A percentile compares a stretch with the other conserved stretches of the same genome.
phyloP scores from a whole-genome alignment of 1,284 basidiomycete species.

The Schizophyllum amplum region DNA sequence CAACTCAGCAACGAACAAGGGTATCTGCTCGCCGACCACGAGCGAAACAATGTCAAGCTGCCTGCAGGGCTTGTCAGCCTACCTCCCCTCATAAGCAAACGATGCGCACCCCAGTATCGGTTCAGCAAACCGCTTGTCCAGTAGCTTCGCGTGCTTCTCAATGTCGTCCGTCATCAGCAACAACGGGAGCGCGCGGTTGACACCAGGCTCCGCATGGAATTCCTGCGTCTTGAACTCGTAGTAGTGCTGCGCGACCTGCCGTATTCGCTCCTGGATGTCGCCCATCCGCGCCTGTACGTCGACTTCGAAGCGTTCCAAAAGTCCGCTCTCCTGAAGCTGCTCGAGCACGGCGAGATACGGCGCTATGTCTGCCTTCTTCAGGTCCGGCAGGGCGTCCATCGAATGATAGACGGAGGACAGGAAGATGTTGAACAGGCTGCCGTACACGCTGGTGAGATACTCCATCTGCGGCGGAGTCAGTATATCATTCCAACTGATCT shows the following conservation, averaged over 20 bases:
- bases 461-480: conserved; percentile 37
- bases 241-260: conserved; percentile 58
- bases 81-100: neutral
- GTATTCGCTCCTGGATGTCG: conserved; percentile 68
- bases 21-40: conserved; percentile 66
- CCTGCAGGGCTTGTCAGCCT: conserved; percentile 26
- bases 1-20: conserved; percentile 72
- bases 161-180: conserved; percentile 83
- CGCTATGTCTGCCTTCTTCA: conserved; percentile 63
- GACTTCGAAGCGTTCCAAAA: conserved; percentile 60
- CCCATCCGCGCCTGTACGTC: conserved; percentile 54
- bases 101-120: conserved; percentile 63
- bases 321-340: conserved; percentile 61
- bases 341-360: conserved; percentile 62
- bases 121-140: conserved; percentile 82
- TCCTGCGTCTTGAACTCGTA: conserved; percentile 68
- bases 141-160: conserved; percentile 75
- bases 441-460: conserved; percentile 57
- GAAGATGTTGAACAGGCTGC: conserved; percentile 80
- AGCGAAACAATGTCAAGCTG: conserved; percentile 76
- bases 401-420: conserved; percentile 80
- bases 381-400: conserved; percentile 65
- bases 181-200: conserved; percentile 73
- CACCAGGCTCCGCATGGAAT: conserved; percentile 57
- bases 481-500: neutral